These are phyloP conservation scores for Acanthamoeba sp. DNA, from an alignment of 208 protist species.

Conservation along the genomic window DNA sequence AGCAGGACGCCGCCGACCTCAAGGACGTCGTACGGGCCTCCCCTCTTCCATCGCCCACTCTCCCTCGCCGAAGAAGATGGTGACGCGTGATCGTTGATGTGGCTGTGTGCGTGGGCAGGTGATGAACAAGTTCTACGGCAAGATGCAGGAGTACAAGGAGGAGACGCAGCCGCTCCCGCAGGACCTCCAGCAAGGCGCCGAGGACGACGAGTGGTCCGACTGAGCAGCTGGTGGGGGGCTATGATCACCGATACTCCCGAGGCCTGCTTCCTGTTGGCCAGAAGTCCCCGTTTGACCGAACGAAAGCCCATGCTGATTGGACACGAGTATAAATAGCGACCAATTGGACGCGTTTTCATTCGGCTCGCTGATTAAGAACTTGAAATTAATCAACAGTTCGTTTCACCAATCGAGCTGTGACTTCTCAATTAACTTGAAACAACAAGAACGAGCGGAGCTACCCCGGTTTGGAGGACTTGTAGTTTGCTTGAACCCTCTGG, in stretches of 20 bases:
- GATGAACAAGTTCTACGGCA: constrained; percentile 65
- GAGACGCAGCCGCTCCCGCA: constrained; percentile 1
- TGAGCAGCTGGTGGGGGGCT: neutral
- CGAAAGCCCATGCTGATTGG: too few species aligned
- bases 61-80: too few species aligned
- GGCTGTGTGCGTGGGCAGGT: neutral
- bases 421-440: too few species aligned
- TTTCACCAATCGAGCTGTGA: too few species aligned
- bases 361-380: neutral
- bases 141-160: constrained; percentile 26
- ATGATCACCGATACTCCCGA: neutral
- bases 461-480: too few species aligned
- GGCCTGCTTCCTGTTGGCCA: neutral
- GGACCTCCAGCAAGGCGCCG: constrained; percentile 43
- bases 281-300: neutral
- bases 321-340: too few species aligned
- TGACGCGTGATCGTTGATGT: too few species aligned
- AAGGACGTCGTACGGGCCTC: constrained; percentile 30
- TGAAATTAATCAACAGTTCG: neutral
- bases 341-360: too few species aligned
- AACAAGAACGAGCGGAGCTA: too few species aligned
- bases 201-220: constrained; percentile 62
- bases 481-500: too few species aligned
- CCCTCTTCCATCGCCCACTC: neutral
- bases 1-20: constrained; percentile 58